These are phyloP conservation scores for Penstemon eatonii DNA, from an alignment of 257 asterid species.

Conservation along the genomic window DNA sequence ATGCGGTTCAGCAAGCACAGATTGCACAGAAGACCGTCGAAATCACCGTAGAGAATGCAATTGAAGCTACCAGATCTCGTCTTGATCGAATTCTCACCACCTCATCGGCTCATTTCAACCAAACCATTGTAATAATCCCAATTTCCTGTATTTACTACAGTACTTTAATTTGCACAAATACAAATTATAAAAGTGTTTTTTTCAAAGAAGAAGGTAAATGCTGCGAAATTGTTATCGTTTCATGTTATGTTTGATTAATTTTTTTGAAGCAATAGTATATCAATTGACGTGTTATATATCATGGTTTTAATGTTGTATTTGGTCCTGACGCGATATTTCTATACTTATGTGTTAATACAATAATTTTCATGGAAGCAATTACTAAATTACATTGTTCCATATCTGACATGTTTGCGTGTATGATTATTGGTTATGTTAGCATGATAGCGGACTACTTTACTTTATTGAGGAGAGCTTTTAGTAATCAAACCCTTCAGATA, in stretches of 20 bases:
- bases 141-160: conserved; percentile 16
- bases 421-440: not conserved
- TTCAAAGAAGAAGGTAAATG: not conserved
- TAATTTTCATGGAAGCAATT: conserved; percentile 2
- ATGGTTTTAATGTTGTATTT: not conserved
- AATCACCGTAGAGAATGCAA: conserved; percentile 54
- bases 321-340: not conserved
- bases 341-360: not conserved
- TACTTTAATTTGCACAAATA: not conserved
- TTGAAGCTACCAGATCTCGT: conserved; percentile 65
- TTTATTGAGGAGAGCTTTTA: no score
- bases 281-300: not conserved
- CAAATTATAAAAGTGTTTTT: conserved; percentile 6
- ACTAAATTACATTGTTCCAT: not conserved
- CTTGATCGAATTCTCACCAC: conserved; percentile 72
- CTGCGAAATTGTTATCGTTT: not conserved
- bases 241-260: not conserved
- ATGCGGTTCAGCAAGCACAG: conserved; percentile 72
- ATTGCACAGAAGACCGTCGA: conserved; percentile 55
- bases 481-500: not conserved
- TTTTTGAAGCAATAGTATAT: not conserved
- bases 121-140: conserved; percentile 57
- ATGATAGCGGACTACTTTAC: no score
- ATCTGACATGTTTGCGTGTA: not conserved
- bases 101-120: conserved; percentile 78